Conservation (phyloP, 2,329 filamentous ascomycete species). For the Apiospora sp. region DNA sequence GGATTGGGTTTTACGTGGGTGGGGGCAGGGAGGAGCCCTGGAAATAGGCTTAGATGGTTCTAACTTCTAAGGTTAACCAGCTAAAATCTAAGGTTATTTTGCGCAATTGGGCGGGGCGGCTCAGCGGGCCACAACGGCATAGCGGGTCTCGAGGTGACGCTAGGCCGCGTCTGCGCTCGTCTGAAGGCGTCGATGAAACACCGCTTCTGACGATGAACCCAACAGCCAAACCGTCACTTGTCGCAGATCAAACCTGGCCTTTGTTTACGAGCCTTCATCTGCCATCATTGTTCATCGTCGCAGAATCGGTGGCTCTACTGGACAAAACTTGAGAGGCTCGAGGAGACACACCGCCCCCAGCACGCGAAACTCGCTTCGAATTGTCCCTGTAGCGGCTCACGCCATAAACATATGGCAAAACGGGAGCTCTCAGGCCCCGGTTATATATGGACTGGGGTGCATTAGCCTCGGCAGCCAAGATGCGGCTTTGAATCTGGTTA, state of each 20-base stretch:
- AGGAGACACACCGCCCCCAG: not conserved
- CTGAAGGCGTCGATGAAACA: conserved; percentile 18
- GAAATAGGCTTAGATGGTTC: conserved; percentile 1
- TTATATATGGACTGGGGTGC: not conserved
- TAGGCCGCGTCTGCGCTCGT: not conserved
- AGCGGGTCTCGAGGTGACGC: not conserved
- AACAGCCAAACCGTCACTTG: conserved; percentile 15
- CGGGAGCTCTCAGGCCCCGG: not conserved
- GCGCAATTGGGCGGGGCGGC: not conserved
- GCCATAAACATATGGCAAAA: not conserved
- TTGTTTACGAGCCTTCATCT: not conserved
- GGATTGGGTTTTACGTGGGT: conserved; percentile 8
- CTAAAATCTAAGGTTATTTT: conserved; percentile 13
- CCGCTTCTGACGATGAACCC: conserved; percentile 12
- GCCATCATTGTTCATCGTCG: not conserved
- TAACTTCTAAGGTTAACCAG: conserved; percentile 17
- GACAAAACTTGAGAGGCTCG: not conserved
- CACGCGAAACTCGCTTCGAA: not conserved
- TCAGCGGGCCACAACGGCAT: not conserved
- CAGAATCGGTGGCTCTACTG: not conserved
- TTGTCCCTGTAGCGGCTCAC: not conserved
- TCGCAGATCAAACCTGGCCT: conserved; percentile 11
- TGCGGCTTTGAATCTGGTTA: conserved; percentile 2
- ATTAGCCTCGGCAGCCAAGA: not conserved
- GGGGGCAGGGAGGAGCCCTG: not conserved